A percentile compares a stretch with the other conserved stretches of the same genome.
Conservation (phyloP, 768 basidiomycete genomes). For the Mycena galericulata region DNA sequence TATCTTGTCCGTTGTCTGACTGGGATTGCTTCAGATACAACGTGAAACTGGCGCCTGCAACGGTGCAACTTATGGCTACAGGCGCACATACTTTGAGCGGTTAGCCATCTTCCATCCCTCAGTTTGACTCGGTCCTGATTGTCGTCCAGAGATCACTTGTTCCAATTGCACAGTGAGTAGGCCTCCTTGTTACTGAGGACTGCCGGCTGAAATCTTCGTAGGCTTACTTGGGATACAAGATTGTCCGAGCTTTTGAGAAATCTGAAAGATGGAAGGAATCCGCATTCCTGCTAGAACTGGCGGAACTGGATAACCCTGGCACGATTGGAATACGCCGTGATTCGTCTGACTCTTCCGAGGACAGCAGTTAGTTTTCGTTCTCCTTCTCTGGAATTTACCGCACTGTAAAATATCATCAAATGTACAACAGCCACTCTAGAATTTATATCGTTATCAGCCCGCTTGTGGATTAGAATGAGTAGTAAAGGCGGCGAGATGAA, state of each 20-base stretch:
- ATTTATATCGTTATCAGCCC: background rate
- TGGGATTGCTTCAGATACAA: conserved; percentile 55
- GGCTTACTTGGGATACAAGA: conserved; percentile 75
- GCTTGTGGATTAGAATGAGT: background rate
- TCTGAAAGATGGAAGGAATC: conserved; percentile 76
- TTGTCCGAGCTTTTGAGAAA: conserved; percentile 65
- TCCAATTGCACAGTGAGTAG: conserved; percentile 47
- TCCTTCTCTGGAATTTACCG: background rate
- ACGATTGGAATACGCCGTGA: background rate
- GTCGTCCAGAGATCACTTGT: conserved; percentile 60
- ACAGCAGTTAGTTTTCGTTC: conserved; percentile 25
- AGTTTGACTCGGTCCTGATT: background rate
- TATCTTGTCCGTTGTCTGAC: background rate
- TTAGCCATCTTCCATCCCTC: background rate
- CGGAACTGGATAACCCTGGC: conserved; percentile 48
- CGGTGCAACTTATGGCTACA: conserved; percentile 70
- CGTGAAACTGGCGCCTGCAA: conserved; percentile 56
- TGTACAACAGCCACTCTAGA: conserved; percentile 10
- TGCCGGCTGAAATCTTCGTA: no score
- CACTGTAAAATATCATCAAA: conserved; percentile 30
- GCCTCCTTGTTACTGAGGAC: no score
- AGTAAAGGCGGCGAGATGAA: no score
- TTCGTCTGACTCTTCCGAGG: conserved; percentile 27
- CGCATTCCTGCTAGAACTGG: conserved; percentile 68
- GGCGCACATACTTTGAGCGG: conserved; percentile 60